Base-by-base conservation (phyloP, 177 flowering plant genomes). In the Vitis hybrid region DNA sequence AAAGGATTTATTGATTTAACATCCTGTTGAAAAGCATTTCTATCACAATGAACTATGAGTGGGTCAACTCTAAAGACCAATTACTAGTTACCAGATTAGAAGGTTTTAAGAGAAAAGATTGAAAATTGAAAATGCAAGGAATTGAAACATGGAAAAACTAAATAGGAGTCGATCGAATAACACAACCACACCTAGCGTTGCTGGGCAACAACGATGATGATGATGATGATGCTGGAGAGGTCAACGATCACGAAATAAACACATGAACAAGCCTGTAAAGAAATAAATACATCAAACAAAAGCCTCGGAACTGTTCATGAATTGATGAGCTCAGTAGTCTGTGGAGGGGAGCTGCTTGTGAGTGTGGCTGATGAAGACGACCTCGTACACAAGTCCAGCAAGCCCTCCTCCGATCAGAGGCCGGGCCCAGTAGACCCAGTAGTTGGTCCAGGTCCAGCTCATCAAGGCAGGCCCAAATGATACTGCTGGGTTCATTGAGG, bases 401-500 rank as follows among this genome's bases (percentile, higher is more conserved):
- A 86, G 57, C 17, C 85, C 89, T 69, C 85, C 89, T 8, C 92
- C 92, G 70, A 88, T 65, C 50, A 88, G 70, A 34, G 92, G 90
- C 2, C 89, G 89, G 5, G 70, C 86, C 88, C 89, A 86, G 85
- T 88, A 88, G 32, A 88, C 84, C 89, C 92, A 88, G 64, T 86
- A 88, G 84, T 78, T 75, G 13, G 56, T 30, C 89, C 89, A 86
- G 45, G 17, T 65, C 92, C 86, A 86, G 81, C 88, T 81, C 50
- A 86, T 86, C 68, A 88, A 17, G 14, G 89, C 91, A 0, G 91
- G 91, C 8, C 91, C 91, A 34, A 88, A 86, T 0, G 91, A 78
- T 10, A 83, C 91, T 1, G 89, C 89, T 5, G 89, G 91, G 88
- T 88, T 88, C 91, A 87, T 87, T 0, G 91, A 87, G 1, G 88